Evolutionary conservation across 176 grass and related monocot species (phyloP), one percentile per base, ranked within the genome.

Genomic region (Carex myosuroides): DNA sequence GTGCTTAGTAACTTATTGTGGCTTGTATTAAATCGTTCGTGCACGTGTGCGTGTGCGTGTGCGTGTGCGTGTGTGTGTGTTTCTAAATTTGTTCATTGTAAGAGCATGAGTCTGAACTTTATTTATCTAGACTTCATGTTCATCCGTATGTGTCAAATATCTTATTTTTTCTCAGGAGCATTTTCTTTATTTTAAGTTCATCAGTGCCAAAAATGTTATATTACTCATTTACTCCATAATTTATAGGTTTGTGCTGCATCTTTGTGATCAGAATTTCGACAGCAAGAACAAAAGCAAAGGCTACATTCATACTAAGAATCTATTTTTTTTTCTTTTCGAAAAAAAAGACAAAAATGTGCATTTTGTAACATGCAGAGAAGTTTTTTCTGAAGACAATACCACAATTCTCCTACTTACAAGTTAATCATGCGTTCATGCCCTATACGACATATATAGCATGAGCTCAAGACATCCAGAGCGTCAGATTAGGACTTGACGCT

Each of bases 101-200:
- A 68, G 26, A 81, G 50, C 85, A 86, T 86, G 62, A 80, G 85
- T 81, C 42, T 67, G 53, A 70, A 64, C 44, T 86, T 42, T 81
- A 78, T 81, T 86, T 80, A 83, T 83, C 61, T 60, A 81, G 85
- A 81, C 85, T 81, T 86, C 73, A 86, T 80, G 85, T 86, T 55
- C 65, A 70, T 86, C 14, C 3, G 60, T 56, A 54, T 24, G 10
- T 85, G 14, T 76, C 41, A 61, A n/a, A 17, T 83, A 48, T 50
- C 3, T 32, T 16, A 20, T 61, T 26, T 60, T 21, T 75, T 53
- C 5, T 30, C 8, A 76, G 10, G 46, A 75, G 12, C 1, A 26
- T 44, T 44, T 21, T 71, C 37, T 44, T 71, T 44, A 10, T 5
- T n/a, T 1, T 70, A 42, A 70, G 0, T 42, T 71, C 33, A 75